Evolutionary conservation across 2,329 filamentous ascomycete species (phyloP), one percentile per base, ranked within the genome.

Genomic region (Ophiostoma ulmi): DNA sequence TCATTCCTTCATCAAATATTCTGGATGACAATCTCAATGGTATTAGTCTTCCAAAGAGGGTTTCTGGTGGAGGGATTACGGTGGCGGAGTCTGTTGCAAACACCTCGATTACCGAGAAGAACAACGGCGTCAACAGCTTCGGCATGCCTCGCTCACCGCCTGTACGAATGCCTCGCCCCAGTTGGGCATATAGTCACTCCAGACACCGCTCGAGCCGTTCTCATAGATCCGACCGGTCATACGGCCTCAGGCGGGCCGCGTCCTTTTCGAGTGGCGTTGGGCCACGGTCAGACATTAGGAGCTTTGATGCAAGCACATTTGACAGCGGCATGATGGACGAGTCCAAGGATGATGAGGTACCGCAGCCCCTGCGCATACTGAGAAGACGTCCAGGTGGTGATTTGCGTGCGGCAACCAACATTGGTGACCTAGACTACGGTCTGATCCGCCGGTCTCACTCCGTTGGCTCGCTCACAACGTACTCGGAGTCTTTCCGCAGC

Each of bases 331-430:
- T 87, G 1, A 80, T 84, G 31, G 80, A 80, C 6, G 83, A 81
- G 5, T 76, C 81, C 3, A 83, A 83, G 0, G 82, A 83, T 7
- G 82, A 80, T 72, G 69, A 83, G 1, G 78, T 83, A 67, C 83
- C 85, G 1, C 80, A 81, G 26, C 87, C 87, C n/a, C 79, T 86
- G 7, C 86, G 89, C 64, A 83, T 90, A 61, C 83, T 95, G 73
- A 85, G 92, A 72, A 84, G 92, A 76, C 85, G 89, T 17, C 92
- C 91, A 7, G 92, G 91, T 67, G 91, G 92, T 44, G 88, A 94
- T 77, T 80, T 95, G 67, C 86, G 90, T 73, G 90, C 88, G 20
- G 90, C 87, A 52, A 85, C 84, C 22, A 90, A 89, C 72, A 86
- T 90, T 39, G 85, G 86, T 58, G 89, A 91, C 41, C 78, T 89